Evolutionary conservation across 2,329 filamentous ascomycete genomes (phyloP).

Genomic region (Zasmidium citrigriseum): DNA sequence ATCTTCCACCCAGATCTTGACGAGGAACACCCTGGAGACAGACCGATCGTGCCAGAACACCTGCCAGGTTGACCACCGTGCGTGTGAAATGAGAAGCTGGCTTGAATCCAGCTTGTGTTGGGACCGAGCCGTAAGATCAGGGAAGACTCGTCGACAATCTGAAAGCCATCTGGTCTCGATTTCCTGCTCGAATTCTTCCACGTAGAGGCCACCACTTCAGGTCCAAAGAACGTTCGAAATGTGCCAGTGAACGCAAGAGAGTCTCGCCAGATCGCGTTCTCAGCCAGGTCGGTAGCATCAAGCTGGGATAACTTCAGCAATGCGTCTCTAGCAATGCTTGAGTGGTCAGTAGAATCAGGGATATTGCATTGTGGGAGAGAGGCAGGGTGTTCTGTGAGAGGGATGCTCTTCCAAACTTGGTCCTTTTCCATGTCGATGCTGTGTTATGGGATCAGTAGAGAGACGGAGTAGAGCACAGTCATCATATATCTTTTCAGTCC

Average conservation of each 20-base stretch:
- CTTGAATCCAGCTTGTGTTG: conserved; percentile 25
- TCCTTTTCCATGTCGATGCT: neutral
- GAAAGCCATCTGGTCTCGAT: conserved; percentile 29
- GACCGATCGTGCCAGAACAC: conserved; percentile 35
- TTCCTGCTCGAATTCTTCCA: conserved; percentile 36
- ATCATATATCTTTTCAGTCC: no score
- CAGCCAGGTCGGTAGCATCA: conserved; percentile 1
- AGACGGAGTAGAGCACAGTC: no score
- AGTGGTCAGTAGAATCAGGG: conserved; percentile 10
- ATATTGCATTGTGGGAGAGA: conserved; percentile 10
- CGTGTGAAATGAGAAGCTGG: conserved; percentile 33
- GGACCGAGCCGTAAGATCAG: conserved; percentile 14
- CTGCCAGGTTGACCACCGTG: conserved; percentile 16
- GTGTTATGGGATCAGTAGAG: no score
- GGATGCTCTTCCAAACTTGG: conserved; percentile 2
- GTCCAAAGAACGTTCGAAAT: conserved; percentile 53
- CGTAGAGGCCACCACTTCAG: conserved; percentile 41
- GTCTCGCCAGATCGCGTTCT: conserved; percentile 53
- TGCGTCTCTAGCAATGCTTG: neutral
- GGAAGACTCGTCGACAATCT: conserved; percentile 18
- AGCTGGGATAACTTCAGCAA: neutral
- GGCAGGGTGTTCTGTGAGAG: conserved; percentile 15
- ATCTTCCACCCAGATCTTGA: conserved; percentile 36
- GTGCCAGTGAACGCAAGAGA: conserved; percentile 59
- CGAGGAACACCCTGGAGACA: conserved; percentile 31